Evolutionary conservation across 139 green algal species (phyloP).

Genomic region (Picochlorum sp.): DNA sequence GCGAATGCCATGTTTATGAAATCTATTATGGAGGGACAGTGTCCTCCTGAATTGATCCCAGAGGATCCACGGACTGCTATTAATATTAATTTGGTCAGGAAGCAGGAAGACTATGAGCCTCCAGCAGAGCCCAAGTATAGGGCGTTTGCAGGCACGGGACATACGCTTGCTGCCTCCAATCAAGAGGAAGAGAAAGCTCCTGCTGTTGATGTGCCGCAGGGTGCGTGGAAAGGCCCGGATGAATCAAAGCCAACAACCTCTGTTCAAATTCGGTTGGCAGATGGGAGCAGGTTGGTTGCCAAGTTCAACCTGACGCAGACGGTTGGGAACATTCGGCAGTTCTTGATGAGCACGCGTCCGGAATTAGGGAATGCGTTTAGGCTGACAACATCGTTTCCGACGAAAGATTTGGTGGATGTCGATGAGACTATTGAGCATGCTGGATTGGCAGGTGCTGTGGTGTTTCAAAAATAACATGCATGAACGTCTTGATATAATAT

Average conservation of each 20-base stretch:
- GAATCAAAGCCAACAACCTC: slow-evolving; percentile 62
- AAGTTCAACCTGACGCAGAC: slow-evolving; percentile 78
- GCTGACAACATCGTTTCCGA: slow-evolving; percentile 66
- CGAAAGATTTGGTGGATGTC: slow-evolving; percentile 52
- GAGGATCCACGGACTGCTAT: slow-evolving; percentile 31
- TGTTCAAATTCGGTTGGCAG: slow-evolving; percentile 74
- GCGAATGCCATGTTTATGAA: slow-evolving; percentile 66
- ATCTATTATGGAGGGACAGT: slow-evolving; percentile 52
- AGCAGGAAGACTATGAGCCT: slow-evolving; percentile 57
- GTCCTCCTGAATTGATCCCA: slow-evolving; percentile 60
- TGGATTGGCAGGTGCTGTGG: slow-evolving; percentile 69
- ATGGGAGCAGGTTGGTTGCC: slow-evolving; percentile 69
- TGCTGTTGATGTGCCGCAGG: background rate
- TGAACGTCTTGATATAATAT: background rate
- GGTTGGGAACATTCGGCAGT: slow-evolving; percentile 69
- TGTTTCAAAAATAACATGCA: slow-evolving; percentile 57
- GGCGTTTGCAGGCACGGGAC: slow-evolving; percentile 58
- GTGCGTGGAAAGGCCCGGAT: slow-evolving; percentile 60
- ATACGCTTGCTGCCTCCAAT: slow-evolving; percentile 36
- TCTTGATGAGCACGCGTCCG: slow-evolving; percentile 61
- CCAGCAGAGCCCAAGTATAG: slow-evolving; percentile 45
- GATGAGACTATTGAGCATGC: slow-evolving; percentile 58
- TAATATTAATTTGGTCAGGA: slow-evolving; percentile 76
- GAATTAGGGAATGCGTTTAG: slow-evolving; percentile 40
- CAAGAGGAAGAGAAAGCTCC: background rate